These are phyloP conservation scores for Alnus rubra DNA, from an alignment of 306 rosid genomes.

Conservation along the genomic window DNA sequence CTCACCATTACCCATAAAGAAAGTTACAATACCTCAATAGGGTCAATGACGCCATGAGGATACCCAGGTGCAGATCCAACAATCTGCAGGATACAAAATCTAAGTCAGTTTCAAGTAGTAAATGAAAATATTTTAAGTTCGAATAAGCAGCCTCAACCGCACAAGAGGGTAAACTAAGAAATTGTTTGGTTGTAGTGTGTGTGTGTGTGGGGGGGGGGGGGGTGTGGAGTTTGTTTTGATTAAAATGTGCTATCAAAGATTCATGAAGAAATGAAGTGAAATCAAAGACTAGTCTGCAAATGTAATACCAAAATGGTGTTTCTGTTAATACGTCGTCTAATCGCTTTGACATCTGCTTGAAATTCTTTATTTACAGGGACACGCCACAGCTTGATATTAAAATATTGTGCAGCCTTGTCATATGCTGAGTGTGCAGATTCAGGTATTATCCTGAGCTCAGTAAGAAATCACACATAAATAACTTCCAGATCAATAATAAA, in stretches of 20 bases:
- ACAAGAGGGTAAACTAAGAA: conserved; percentile 11
- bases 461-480: conserved; percentile 21
- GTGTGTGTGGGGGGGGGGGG: too few species aligned
- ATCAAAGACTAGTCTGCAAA: conserved; percentile 6
- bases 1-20: conserved; percentile 16
- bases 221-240: background rate
- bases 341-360: conserved; percentile 78
- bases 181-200: too few species aligned
- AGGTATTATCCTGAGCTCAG: conserved; percentile 73
- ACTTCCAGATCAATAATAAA: conserved; percentile 17
- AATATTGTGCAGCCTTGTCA: conserved; percentile 97
- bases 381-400: conserved; percentile 90
- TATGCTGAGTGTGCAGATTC: conserved; percentile 95
- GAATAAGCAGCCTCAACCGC: conserved; percentile 20
- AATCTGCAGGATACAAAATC: conserved; percentile 55
- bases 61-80: conserved; percentile 98
- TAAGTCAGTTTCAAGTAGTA: conserved; percentile 30
- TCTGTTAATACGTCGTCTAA: conserved; percentile 61
- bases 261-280: background rate
- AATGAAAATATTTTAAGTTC: conserved; percentile 28
- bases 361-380: conserved; percentile 73
- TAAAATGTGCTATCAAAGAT: background rate
- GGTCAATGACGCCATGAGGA: conserved; percentile 97
- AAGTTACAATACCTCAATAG: conserved; percentile 64
- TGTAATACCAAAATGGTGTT: conserved; percentile 78